Base-by-base conservation (phyloP, 345 rosid genomes). In the Euphorbia lathyris region DNA sequence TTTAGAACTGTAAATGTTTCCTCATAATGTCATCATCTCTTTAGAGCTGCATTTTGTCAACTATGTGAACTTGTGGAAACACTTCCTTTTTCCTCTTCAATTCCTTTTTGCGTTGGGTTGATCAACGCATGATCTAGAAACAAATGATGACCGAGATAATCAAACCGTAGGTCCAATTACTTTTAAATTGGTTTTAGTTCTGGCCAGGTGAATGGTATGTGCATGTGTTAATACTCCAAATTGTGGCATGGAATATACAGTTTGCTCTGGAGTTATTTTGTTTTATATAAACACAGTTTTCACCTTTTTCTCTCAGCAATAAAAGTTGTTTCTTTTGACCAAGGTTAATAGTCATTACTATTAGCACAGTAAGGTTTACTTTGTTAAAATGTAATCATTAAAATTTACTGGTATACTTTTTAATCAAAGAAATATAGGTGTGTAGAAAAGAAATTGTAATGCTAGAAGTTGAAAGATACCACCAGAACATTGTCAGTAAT, bases 1-100 rank as follows among this genome's bases (percentile, higher is more conserved):
- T 34, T 34, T 34, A 34, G 38, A 34, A 34, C n/a, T n/a, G n/a
- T n/a, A n/a, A 7, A 34, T 34, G 38, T 34, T 34, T 7, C 38
- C 38, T 34, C 38, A 3, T 34, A 34, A 34, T 34, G 38, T 34
- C 38, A 34, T 34, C 38, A 34, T 34, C 38, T 34, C 38, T 34
- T 3, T 2, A 34, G 38, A 34, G 38, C 38, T 34, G 38, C 38
- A 34, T 34, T 34, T 34, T 34, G 38, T 34, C 38, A 34, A 34
- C 38, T 34, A 34, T 7, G 38, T 34, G 38, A 34, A 34, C 38
- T 34, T 34, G 4, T 34, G 38, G 7, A 34, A 34, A 7, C 38
- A 34, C 38, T 12, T 55, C 25, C 50, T 67, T 55, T n/a, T 36
- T 48, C 67, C 50, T 61, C 51, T 23, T 45, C 64, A 42, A 16